Percentiles rank a stretch among this genome's conserved stretches.
phyloP scores from a whole-genome alignment of 2,329 filamentous ascomycete genomes.

The Colletotrichum liaoningense region DNA sequence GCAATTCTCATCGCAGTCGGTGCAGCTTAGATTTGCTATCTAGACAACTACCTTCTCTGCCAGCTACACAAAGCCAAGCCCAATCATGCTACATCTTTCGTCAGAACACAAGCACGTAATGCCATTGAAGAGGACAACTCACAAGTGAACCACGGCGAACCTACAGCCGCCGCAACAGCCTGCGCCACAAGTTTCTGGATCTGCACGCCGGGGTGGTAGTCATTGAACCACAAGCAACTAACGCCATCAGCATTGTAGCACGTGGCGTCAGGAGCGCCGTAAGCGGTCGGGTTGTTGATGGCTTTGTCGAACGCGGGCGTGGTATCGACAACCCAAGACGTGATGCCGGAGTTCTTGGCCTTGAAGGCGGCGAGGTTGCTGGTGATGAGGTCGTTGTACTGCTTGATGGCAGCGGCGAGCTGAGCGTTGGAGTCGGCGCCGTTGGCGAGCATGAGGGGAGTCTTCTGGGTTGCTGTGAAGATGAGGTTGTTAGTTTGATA shows the following conservation, averaged over 20 bases:
- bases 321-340: conserved; percentile 53
- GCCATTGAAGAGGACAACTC: fast-evolving
- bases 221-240: conserved; percentile 58
- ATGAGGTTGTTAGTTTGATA: background rate
- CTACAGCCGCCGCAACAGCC: conserved; percentile 45
- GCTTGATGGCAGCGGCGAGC: conserved; percentile 48
- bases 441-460: conserved; percentile 47
- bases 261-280: conserved; percentile 54
- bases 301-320: conserved; percentile 53
- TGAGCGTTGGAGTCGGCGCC: conserved; percentile 39
- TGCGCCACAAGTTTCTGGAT: conserved; percentile 53
- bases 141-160: conserved; percentile 32
- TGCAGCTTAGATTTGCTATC: background rate
- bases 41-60: background rate
- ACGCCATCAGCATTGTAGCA: conserved; percentile 55
- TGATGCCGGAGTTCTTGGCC: conserved; percentile 46
- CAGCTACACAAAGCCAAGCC: background rate
- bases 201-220: conserved; percentile 54
- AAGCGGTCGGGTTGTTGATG: conserved; percentile 52
- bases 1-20: background rate
- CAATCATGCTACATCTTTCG: background rate
- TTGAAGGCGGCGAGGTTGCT: conserved; percentile 46
- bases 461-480: conserved; percentile 51
- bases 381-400: conserved; percentile 51
- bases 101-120: background rate